Percentiles rank a stretch among this genome's conserved stretches.
Evolutionary conservation across 108 stramenopile species (phyloP).

Genomic region (Skeletonema grethae): DNA sequence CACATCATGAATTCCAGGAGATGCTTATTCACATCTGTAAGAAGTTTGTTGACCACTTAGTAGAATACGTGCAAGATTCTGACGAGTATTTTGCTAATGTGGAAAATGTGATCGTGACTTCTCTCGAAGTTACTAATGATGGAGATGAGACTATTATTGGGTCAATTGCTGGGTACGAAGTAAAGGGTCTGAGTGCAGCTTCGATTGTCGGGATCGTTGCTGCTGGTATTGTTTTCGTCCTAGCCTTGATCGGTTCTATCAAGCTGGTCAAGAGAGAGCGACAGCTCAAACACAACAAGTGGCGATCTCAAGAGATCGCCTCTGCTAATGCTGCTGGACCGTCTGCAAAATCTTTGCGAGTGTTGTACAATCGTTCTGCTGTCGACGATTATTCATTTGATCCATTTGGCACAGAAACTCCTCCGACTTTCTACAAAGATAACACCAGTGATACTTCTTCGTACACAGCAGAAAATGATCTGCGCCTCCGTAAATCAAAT

Average conservation of each 20-base stretch:
- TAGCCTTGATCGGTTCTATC: slow-evolving; percentile 17
- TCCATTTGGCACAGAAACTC: slow-evolving; percentile 10
- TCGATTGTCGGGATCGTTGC: slow-evolving; percentile 39
- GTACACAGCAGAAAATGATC: background rate
- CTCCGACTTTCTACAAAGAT: slow-evolving; percentile 10
- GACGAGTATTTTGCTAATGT: slow-evolving; percentile 30
- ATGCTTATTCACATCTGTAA: slow-evolving; percentile 39
- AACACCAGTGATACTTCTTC: background rate
- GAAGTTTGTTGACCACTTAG: slow-evolving; percentile 41
- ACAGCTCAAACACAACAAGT: slow-evolving; percentile 27
- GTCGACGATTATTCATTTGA: slow-evolving; percentile 45
- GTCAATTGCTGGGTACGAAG: background rate
- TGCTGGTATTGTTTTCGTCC: slow-evolving; percentile 26
- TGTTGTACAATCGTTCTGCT: slow-evolving; percentile 11
- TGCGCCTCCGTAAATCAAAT: slow-evolving; percentile 8
- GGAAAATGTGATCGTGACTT: slow-evolving; percentile 23
- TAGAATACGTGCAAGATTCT: slow-evolving; percentile 24
- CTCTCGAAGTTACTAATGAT: background rate
- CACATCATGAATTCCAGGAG: slow-evolving; percentile 24
- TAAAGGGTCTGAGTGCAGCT: slow-evolving; percentile 12
- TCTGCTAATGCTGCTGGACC: slow-evolving; percentile 1
- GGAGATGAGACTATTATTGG: background rate
- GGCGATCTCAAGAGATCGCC: slow-evolving; percentile 35
- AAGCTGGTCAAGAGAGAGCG: slow-evolving; percentile 38
- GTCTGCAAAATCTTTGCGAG: slow-evolving; percentile 14